phyloP scores from a whole-genome alignment of 2,329 filamentous ascomycete species.

The Ceratocystis harringtonii region DNA sequence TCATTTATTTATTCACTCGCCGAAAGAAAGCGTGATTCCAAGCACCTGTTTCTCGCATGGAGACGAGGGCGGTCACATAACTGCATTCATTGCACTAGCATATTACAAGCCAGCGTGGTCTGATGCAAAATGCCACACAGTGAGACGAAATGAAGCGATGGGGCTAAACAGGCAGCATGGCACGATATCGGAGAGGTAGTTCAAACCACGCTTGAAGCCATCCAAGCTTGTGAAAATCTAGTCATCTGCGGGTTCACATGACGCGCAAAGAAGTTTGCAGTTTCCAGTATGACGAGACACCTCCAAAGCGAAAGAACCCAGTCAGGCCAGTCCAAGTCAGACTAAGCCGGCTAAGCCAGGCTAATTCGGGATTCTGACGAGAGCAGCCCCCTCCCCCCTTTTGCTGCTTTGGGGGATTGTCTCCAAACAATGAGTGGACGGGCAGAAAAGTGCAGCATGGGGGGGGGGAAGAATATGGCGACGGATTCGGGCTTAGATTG shows the following conservation, averaged over 20 bases:
- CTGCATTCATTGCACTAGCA: too few relatives aligned
- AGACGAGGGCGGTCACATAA: too few relatives aligned
- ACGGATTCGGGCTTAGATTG: constrained; percentile 2
- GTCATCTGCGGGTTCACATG: not conserved
- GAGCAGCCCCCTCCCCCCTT: not conserved
- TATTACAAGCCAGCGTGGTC: too few relatives aligned
- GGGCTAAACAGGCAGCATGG: not conserved
- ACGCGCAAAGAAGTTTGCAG: not conserved
- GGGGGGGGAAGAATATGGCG: not conserved
- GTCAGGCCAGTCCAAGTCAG: not conserved
- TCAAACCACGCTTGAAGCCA: not conserved
- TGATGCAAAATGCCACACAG: too few relatives aligned
- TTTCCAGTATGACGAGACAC: not conserved
- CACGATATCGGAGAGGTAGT: not conserved
- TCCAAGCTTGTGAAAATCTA: not conserved
- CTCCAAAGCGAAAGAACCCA: not conserved
- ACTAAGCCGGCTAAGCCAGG: not conserved
- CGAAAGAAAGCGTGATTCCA: not conserved
- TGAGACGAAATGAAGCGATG: too few relatives aligned
- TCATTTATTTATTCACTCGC: not conserved
- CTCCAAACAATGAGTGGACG: not conserved
- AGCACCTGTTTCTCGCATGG: too few relatives aligned
- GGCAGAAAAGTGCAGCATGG: not conserved
- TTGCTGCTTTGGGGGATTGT: not conserved
- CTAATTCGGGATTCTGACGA: not conserved